Evolutionary conservation across 2,329 filamentous ascomycete species (phyloP).

Genomic region (Diaporthe longicolla): DNA sequence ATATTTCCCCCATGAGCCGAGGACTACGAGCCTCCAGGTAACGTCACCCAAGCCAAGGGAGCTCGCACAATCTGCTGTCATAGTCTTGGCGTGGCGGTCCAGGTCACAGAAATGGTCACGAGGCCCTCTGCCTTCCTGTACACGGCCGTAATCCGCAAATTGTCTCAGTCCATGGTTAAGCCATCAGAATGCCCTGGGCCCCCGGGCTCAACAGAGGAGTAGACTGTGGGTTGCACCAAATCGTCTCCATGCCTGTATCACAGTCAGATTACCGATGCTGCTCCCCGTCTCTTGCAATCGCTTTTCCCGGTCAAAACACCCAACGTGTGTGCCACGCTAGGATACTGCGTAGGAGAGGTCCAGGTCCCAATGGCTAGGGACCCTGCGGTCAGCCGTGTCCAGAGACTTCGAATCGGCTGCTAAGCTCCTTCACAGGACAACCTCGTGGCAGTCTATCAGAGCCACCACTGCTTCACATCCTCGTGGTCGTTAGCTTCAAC

Average conservation of each 20-base stretch:
- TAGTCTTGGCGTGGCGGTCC: slow-evolving; percentile 27
- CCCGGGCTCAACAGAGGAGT: background rate
- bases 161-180: background rate
- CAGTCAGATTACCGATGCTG: background rate
- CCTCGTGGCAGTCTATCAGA: background rate
- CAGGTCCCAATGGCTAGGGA: background rate
- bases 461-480: background rate
- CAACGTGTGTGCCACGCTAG: background rate
- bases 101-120: slow-evolving; percentile 7
- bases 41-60: slow-evolving; percentile 7
- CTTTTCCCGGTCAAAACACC: background rate
- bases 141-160: background rate
- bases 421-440: background rate
- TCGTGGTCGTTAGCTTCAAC: background rate
- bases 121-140: background rate
- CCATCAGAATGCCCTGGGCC: background rate
- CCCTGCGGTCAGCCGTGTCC: background rate
- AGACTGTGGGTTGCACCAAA: background rate
- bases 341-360: background rate
- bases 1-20: background rate
- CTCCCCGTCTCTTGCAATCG: background rate
- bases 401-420: background rate
- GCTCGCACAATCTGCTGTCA: slow-evolving; percentile 15
- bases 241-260: background rate
- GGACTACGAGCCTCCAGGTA: background rate